phyloP scores from a whole-genome alignment of 352 stramenopile species.

The Phytophthora ohioensis region DNA sequence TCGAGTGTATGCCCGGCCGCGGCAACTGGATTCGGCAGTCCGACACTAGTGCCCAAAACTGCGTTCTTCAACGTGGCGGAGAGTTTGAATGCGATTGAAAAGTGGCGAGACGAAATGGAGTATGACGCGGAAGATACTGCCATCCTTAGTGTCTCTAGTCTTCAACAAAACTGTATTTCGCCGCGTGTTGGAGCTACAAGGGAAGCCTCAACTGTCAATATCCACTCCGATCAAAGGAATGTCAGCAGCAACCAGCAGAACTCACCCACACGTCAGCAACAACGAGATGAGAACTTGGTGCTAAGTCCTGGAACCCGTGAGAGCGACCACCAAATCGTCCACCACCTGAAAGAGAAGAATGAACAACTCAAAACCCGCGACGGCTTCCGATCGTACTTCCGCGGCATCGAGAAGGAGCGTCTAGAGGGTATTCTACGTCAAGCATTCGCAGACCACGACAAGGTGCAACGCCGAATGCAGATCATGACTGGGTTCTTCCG shows the following conservation, averaged over 20 bases:
- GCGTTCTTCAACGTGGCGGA: conserved; percentile 78
- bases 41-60: conserved; percentile 32
- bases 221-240: background rate
- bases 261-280: conserved; percentile 22
- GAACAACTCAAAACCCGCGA: conserved; percentile 77
- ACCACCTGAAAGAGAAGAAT: conserved; percentile 63
- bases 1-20: conserved; percentile 15
- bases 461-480: conserved; percentile 68
- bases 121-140: conserved; percentile 39
- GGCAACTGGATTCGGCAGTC: conserved; percentile 16
- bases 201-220: background rate
- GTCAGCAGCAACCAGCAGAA: conserved; percentile 28
- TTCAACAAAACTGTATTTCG: conserved; percentile 45
- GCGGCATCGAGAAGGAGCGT: conserved; percentile 59
- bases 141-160: conserved; percentile 28
- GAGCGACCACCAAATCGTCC: conserved; percentile 57
- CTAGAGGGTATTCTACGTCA: conserved; percentile 58
- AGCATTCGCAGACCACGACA: conserved; percentile 62
- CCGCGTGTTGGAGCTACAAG: conserved; percentile 2
- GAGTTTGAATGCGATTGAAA: conserved; percentile 77
- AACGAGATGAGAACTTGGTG: conserved; percentile 4
- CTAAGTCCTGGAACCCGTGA: conserved; percentile 54
- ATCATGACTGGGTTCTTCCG: conserved; percentile 73
- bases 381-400: conserved; percentile 74
- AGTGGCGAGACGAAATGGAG: conserved; percentile 78